Base-by-base conservation (phyloP, 2,329 filamentous ascomycete species). In the Bipolaris cookei region DNA sequence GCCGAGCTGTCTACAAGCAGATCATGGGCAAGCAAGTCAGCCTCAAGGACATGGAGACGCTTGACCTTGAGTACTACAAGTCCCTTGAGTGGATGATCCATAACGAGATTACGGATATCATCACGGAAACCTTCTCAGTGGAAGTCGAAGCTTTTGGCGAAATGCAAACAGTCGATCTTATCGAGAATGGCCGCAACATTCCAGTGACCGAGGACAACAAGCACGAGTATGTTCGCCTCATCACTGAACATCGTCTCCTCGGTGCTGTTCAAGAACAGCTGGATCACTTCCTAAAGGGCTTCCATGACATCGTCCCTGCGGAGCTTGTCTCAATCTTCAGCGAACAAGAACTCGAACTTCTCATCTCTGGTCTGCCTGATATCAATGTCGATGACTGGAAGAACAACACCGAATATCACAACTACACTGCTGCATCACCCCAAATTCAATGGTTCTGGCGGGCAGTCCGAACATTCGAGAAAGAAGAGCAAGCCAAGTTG, bases 401-500 rank as follows among this genome's bases (percentile, higher is more conserved):
- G 85, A 92, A 91, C 79, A 97, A 97, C 78, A 96, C 94, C 2
- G 96, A 99, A 74, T 98, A 99, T 70, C 94, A 98, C 79, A 98
- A 98, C 78, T 99, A 99, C 80, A 92, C 87, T 4, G 89, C 91
- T 30, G 94, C 93, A 0, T 97, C 95, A 3, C 91, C 92, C 42
- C 96, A 99, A 76, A 97, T 99, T 58, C 93, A 98, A 76, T 99
- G 95, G 95, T 99, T 99, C 86, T 99, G 95, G 95, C 90, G 96
- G 71, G 95, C 95, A 23, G 88, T 99, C 41, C 89, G 95, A 68
- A 97, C 93, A 4, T 99, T 97, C 73, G 96, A 98, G 81, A 98
- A 98, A 80, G 96, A 99, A 80, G 96, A 99, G 80, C 91, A 92
- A 59, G 95, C 95, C 68, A 99, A 99, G 79, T 82, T 99, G 61